Evolutionary conservation across 2,329 filamentous ascomycete species (phyloP).

Genomic region (Colletotrichum echinochloae): DNA sequence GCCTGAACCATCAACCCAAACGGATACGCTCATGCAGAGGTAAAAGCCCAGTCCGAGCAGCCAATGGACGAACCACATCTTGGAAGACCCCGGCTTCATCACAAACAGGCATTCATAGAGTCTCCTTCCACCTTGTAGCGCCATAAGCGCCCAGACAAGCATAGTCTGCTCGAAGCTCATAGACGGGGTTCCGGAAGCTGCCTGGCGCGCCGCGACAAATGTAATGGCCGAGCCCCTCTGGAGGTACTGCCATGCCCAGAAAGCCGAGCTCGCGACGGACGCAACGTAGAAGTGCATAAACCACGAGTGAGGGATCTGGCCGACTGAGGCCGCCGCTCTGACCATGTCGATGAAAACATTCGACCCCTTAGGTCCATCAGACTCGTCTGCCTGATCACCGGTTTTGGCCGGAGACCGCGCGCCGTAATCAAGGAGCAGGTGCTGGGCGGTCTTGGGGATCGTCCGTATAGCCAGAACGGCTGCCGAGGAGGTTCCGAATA

Average conservation of each 20-base stretch:
- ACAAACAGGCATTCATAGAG: slow-evolving; percentile 80
- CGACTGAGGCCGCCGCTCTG: slow-evolving; percentile 49
- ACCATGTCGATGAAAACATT: slow-evolving; percentile 19
- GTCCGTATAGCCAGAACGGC: slow-evolving; percentile 56
- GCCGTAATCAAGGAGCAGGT: slow-evolving; percentile 63
- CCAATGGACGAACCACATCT: slow-evolving; percentile 91
- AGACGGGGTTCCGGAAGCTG: slow-evolving; percentile 47
- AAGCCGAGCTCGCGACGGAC: slow-evolving; percentile 75
- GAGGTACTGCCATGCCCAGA: slow-evolving; percentile 78
- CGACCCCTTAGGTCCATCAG: slow-evolving; percentile 13
- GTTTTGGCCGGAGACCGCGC: slow-evolving; percentile 53
- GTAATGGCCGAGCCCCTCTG: slow-evolving; percentile 65
- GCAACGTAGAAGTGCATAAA: slow-evolving; percentile 89
- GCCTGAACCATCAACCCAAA: slow-evolving; percentile 89
- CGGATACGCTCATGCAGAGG: slow-evolving; percentile 74
- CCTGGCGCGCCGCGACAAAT: slow-evolving; percentile 56
- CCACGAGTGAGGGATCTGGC: slow-evolving; percentile 85
- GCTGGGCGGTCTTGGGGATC: slow-evolving; percentile 58
- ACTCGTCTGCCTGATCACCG: slow-evolving; percentile 31
- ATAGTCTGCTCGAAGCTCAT: slow-evolving; percentile 73
- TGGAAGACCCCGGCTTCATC: slow-evolving; percentile 74
- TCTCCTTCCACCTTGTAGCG: slow-evolving; percentile 79
- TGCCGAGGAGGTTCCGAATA: slow-evolving; percentile 59
- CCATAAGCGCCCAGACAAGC: slow-evolving; percentile 78
- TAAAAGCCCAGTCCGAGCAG: slow-evolving; percentile 84